Base-by-base conservation (phyloP, 768 basidiomycete genomes). In the Rhizopogon vulgaris region DNA sequence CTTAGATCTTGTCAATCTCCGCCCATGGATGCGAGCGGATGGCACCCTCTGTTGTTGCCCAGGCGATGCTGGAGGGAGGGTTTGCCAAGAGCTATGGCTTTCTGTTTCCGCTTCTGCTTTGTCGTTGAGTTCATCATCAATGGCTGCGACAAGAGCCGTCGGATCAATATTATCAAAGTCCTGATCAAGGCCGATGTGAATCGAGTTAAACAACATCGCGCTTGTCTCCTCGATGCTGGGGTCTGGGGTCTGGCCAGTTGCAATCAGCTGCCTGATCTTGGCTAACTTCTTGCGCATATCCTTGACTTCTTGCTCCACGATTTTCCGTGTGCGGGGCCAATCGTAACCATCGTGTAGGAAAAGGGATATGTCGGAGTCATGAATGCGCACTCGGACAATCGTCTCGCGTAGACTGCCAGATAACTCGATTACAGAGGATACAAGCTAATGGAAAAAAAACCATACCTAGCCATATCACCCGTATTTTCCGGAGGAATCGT, bases 291-390 rank as follows among this genome's bases (percentile, higher is more conserved):
- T 82, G 43, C 92, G 83, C 76, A 98, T 91, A 39, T 87, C 85
- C 62, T 87, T 90, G 41, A 92, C 80, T 65, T 93, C 87, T 36
- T 89, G 83, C 63, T 94, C 90, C 50, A 99, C 93, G 2, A 80
- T 80, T 68, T 78, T 85, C 30, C 95, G 84, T 3, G 96, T 99
- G 43, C 76, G 76, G 1, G 64, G 69, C 94, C 96, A 99, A 64
- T 99, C 96, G 60, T 94, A 99, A 2, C 96, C 96, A 52, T 94
- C 91, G 62, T 96, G 90, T 3, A 99, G 76, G 48, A 84, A 78
- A 22, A 97, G 60, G 1, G 78, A 78, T 43, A 88, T 66, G 57
- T 88, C 77, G 49, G 80, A 82, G 39, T 87, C 69, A 39, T 78
- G 73, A 4, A 90, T 59, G 24, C 82, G 76, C 52, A 87, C 60